Evolutionary conservation across 352 stramenopile genomes (phyloP), one percentile per base, ranked within the genome.

Genomic region (Pythium aristosporum): DNA sequence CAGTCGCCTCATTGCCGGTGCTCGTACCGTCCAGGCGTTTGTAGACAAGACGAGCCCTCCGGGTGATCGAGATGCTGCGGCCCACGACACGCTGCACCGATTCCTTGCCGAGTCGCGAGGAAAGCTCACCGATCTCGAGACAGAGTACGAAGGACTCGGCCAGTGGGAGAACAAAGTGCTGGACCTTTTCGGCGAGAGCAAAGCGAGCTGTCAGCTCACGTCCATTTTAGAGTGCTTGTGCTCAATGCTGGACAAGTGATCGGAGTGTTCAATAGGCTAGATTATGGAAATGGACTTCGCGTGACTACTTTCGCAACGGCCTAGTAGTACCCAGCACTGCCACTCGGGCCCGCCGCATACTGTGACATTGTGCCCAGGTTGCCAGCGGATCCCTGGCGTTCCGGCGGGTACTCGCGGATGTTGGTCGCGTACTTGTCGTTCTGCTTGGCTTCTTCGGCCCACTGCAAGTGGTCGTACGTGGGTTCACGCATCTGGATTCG

Each of bases 401-500:
- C 63, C 16, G 57, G 30, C 18, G 88, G 78, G 54, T 91, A 96
- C 62, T 97, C 85, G 42, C 89, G 87, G 59, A 97, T 97, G 66
- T 96, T 97, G 56, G 75, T 72, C 23, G 90, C 83, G 50, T 96
- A 96, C 46, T 80, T 74, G 32, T 93, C 82, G 52, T 95, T 94
- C 51, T 87, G 76, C 54, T 88, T 85, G 32, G 89, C 89, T 18
- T 97, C 88, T 62, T 96, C 81, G 42, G 93, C 85, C 91, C 91
- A 97, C 61, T 97, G 82, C 42, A 91, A 44, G 67, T 95, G 85
- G 58, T 97, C 83, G 61, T 98, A 98, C 21, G 85, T 93, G 3
- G 91, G 91, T 62, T 96, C 86, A 10, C 85, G 82, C 75, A 84
- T 91, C 72, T 98, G 91, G 46, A 97, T 98, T 52, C 87, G 88